A percentile compares a stretch with the other conserved stretches of the same genome.
phyloP scores from a whole-genome alignment of 768 basidiomycete species.

The Russula ochroleuca region DNA sequence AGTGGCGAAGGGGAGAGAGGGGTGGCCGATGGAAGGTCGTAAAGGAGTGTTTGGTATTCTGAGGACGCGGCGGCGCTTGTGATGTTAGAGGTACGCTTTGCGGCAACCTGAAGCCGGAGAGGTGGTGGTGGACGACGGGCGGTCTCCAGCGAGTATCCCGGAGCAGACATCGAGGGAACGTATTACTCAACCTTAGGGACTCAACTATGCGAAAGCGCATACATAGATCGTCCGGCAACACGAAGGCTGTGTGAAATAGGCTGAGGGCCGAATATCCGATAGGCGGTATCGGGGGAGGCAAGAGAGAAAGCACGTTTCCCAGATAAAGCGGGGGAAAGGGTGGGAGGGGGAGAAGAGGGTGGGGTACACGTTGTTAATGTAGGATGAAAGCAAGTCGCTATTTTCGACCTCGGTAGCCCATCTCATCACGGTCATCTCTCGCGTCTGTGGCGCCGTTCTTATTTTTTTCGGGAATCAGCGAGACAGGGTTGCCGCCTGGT shows the following conservation, averaged over 20 bases:
- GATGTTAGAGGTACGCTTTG: conserved; percentile 20
- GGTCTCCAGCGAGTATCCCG: conserved; percentile 24
- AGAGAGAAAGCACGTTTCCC: background rate
- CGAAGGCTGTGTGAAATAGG: background rate
- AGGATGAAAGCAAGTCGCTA: background rate
- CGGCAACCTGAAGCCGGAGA: conserved; percentile 19
- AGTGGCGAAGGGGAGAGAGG: conserved; percentile 19
- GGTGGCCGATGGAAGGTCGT: conserved; percentile 27
- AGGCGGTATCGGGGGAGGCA: conserved; percentile 10
- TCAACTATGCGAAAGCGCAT: conserved; percentile 9
- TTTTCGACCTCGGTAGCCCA: background rate
- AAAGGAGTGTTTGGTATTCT: conserved; percentile 28
- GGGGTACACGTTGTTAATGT: conserved; percentile 14
- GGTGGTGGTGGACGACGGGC: conserved; percentile 28
- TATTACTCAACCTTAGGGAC: conserved; percentile 3
- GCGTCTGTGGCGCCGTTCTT: conserved; percentile 16
- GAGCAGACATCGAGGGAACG: conserved; percentile 21
- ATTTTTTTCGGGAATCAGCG: conserved; percentile 16
- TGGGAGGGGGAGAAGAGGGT: background rate
- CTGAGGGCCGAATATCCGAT: conserved; percentile 21
- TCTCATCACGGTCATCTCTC: conserved; percentile 16
- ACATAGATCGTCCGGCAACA: conserved; percentile 14
- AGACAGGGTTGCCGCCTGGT: too few species aligned
- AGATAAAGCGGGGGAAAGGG: background rate
- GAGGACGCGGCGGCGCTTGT: conserved; percentile 12